Conservation (phyloP, 164 flowering plant species). For the Annona cherimola region DNA sequence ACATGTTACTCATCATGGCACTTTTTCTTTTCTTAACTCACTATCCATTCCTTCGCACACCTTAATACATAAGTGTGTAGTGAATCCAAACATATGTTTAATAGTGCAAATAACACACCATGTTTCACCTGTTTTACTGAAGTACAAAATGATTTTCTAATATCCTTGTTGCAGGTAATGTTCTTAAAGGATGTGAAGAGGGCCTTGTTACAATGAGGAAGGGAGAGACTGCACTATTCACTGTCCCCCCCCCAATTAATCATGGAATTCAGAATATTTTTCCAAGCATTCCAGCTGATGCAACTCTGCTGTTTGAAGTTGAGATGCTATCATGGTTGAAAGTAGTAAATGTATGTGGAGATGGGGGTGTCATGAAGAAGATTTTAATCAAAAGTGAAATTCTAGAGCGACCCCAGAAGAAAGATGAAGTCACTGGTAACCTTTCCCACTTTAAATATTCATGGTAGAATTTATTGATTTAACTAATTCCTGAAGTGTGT, state of each 20-base stretch:
- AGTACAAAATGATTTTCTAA: not conserved
- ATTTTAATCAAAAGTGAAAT: conserved; percentile 19
- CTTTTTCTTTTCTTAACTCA: no score
- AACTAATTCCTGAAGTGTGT: no score
- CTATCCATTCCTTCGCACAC: no score
- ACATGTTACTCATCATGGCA: no score
- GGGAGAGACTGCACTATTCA: conserved; percentile 27
- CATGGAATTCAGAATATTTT: conserved; percentile 10
- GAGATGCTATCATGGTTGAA: conserved; percentile 26
- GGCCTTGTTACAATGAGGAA: conserved; percentile 30
- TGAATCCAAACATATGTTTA: not conserved
- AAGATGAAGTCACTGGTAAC: conserved; percentile 31
- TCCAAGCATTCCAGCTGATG: conserved; percentile 17
- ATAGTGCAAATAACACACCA: not conserved
- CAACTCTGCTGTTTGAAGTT: conserved; percentile 22
- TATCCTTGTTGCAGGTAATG: conserved; percentile 10
- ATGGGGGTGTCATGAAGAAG: conserved; percentile 28
- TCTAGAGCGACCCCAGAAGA: conserved; percentile 22
- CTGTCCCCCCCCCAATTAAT: conserved; percentile 20
- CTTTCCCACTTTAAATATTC: not conserved
- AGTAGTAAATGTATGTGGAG: conserved; percentile 25
- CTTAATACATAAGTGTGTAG: no score
- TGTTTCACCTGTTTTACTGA: not conserved
- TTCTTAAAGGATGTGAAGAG: conserved; percentile 23
- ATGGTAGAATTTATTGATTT: no score